Evolutionary conservation across 2,329 filamentous ascomycete genomes (phyloP).

Genomic region (Berkeleyomyces basicola): DNA sequence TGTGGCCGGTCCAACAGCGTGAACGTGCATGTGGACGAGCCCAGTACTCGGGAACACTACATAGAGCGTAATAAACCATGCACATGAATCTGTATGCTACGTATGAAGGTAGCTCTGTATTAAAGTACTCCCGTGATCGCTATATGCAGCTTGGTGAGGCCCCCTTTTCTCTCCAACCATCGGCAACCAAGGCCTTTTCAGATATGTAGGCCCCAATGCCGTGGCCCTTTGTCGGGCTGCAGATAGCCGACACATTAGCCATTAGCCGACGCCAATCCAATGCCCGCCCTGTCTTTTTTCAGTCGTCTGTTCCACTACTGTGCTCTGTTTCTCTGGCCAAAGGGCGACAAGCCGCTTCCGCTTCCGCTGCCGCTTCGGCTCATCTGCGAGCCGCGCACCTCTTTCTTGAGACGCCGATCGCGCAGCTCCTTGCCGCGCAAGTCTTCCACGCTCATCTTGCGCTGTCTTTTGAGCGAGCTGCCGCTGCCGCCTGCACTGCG

Average conservation of each 20-base stretch:
- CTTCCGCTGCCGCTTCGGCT: conserved; percentile 3
- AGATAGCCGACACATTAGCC: too few relatives aligned
- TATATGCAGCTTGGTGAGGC: too few relatives aligned
- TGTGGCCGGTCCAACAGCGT: background rate
- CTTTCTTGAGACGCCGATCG: conserved; percentile 45
- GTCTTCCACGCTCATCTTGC: conserved; percentile 1
- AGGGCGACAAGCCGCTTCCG: conserved; percentile 5
- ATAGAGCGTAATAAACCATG: background rate
- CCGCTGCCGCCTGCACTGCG: conserved; percentile 6
- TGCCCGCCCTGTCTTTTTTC: background rate
- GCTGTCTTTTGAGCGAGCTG: conserved; percentile 3
- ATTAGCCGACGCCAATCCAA: too few relatives aligned
- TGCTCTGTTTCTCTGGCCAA: background rate
- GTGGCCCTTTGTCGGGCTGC: too few relatives aligned
- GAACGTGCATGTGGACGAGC: background rate
- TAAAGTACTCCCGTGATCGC: too few relatives aligned
- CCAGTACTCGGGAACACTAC: background rate
- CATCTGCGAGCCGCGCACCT: conserved; percentile 25
- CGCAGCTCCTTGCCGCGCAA: conserved; percentile 30
- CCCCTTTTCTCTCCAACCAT: too few relatives aligned
- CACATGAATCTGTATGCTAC: background rate
- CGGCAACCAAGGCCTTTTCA: too few relatives aligned
- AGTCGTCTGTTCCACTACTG: background rate
- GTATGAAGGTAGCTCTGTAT: background rate
- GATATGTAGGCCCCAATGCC: too few relatives aligned